These are phyloP conservation scores for Alternaria triticimaculans DNA, from an alignment of 2,329 filamentous ascomycete genomes.

Conservation along the genomic window DNA sequence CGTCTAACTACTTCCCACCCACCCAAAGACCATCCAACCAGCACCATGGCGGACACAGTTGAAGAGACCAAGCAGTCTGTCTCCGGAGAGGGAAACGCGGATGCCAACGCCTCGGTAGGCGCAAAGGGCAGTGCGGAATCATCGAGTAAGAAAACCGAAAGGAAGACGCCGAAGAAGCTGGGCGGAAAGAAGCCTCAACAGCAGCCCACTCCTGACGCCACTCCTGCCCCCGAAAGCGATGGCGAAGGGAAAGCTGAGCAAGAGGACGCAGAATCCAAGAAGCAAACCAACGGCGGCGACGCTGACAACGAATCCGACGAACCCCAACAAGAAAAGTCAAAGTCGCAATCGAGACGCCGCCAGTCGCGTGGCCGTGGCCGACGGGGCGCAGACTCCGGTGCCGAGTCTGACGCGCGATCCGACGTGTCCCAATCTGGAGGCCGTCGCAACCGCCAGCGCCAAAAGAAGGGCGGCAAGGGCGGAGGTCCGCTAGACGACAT, in stretches of 20 bases:
- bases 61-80: conserved; percentile 48
- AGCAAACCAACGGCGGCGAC: conserved; percentile 43
- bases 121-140: conserved; percentile 47
- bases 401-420: conserved; percentile 61
- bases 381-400: conserved; percentile 56
- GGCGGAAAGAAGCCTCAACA: conserved; percentile 54
- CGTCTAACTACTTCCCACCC: conserved; percentile 11
- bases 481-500: conserved; percentile 62
- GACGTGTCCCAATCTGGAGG: conserved; percentile 62
- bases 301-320: conserved; percentile 52
- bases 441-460: conserved; percentile 62
- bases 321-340: conserved; percentile 55
- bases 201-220: conserved; percentile 56
- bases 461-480: conserved; percentile 56
- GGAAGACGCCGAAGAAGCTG: conserved; percentile 59
- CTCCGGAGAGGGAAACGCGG: conserved; percentile 47
- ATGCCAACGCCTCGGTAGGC: conserved; percentile 46
- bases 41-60: conserved; percentile 48
- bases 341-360: conserved; percentile 55
- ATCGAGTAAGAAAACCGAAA: conserved; percentile 55
- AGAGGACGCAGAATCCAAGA: conserved; percentile 45
- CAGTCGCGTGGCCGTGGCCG: conserved; percentile 59
- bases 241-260: conserved; percentile 53
- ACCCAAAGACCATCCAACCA: conserved; percentile 17
- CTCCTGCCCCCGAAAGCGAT: conserved; percentile 55